Percentiles rank a stretch among this genome's conserved stretches.
phyloP scores from a whole-genome alignment of 495 filamentous ascomycete genomes.

The Lophiostoma macrostomum region DNA sequence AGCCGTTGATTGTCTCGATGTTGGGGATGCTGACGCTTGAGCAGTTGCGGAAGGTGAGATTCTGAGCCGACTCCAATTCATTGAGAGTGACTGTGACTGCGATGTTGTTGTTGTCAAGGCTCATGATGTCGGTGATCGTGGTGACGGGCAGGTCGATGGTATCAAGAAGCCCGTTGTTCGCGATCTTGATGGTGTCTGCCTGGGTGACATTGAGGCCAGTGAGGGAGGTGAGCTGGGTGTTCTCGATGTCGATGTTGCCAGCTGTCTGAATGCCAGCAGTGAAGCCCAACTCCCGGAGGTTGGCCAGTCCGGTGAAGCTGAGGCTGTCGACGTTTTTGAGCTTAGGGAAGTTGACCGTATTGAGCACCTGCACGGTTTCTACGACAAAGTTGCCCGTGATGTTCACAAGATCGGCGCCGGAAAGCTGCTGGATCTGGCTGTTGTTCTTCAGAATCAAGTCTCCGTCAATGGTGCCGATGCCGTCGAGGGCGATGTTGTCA shows the following conservation, averaged over 20 bases:
- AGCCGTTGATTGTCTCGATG: slow-evolving; percentile 71
- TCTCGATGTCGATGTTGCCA: slow-evolving; percentile 65
- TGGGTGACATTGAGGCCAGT: slow-evolving; percentile 73
- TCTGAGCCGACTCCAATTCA: slow-evolving; percentile 69
- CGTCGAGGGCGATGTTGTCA: slow-evolving; percentile 53
- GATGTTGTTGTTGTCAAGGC: slow-evolving; percentile 61
- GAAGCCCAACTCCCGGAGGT: slow-evolving; percentile 67
- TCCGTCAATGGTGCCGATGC: slow-evolving; percentile 64
- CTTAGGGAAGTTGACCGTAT: slow-evolving; percentile 57
- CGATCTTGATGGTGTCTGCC: slow-evolving; percentile 52
- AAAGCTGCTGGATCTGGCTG: slow-evolving; percentile 54
- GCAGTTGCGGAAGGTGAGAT: slow-evolving; percentile 88
- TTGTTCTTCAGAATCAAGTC: slow-evolving; percentile 61
- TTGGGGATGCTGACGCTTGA: slow-evolving; percentile 69
- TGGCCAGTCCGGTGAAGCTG: slow-evolving; percentile 68
- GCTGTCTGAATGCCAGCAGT: slow-evolving; percentile 52
- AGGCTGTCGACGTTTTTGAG: slow-evolving; percentile 64
- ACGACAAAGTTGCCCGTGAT: slow-evolving; percentile 67
- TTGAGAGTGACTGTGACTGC: slow-evolving; percentile 63
- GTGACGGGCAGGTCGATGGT: slow-evolving; percentile 56
- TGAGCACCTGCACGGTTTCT: slow-evolving; percentile 56
- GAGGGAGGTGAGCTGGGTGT: slow-evolving; percentile 74
- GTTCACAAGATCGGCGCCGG: slow-evolving; percentile 47
- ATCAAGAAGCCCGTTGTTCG: slow-evolving; percentile 41
- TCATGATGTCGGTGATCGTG: slow-evolving; percentile 62